phyloP scores from a whole-genome alignment of 768 basidiomycete species.

The Tylopilus subfusipes region DNA sequence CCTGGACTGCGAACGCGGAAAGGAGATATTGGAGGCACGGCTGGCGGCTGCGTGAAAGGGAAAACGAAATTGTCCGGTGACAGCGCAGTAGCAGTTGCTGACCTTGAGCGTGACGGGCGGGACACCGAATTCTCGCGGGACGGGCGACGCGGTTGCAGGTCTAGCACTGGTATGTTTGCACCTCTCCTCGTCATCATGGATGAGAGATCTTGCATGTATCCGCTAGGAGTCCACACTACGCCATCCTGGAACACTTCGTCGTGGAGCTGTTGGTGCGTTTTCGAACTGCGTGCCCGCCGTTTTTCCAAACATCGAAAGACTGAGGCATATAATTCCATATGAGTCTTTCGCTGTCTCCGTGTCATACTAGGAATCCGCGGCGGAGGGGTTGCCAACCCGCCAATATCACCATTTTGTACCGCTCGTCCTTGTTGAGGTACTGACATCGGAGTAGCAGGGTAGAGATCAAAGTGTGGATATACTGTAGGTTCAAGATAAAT shows the following conservation, averaged over 20 bases:
- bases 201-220: slow-evolving; percentile 18
- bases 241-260: slow-evolving; percentile 30
- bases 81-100: slow-evolving; percentile 13
- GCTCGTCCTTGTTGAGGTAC: neutral
- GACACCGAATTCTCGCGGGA: neutral
- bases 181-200: neutral
- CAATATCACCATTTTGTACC: neutral
- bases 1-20: slow-evolving; percentile 19
- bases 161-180: neutral
- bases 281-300: slow-evolving; percentile 15
- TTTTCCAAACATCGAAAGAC: slow-evolving; percentile 13
- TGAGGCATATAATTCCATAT: slow-evolving; percentile 18
- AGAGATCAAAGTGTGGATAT: slow-evolving; percentile 29
- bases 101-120: slow-evolving; percentile 12
- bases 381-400: neutral
- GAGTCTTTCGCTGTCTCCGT: slow-evolving; percentile 18
- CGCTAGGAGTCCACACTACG: slow-evolving; percentile 30
- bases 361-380: neutral
- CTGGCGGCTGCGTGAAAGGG: slow-evolving; percentile 5
- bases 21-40: slow-evolving; percentile 10
- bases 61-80: slow-evolving; percentile 2
- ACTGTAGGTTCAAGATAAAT: slow-evolving; percentile 1
- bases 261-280: slow-evolving; percentile 37
- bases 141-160: neutral
- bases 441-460: slow-evolving; percentile 3